Percentiles rank a stretch among this genome's conserved stretches.
phyloP scores from a whole-genome alignment of 306 rosid species.

The Gastrolobium villosum region DNA sequence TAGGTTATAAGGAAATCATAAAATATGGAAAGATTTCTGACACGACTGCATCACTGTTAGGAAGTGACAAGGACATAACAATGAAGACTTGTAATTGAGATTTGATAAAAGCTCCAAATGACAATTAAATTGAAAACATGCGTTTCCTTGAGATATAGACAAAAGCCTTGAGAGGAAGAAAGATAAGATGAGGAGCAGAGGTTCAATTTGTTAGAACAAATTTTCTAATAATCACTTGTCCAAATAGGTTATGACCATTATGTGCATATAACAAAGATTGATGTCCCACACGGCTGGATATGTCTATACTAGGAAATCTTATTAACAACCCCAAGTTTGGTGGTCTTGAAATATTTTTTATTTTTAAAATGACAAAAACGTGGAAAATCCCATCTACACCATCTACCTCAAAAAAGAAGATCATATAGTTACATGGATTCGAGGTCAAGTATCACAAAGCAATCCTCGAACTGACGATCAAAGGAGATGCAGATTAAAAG shows the following conservation, averaged over 20 bases:
- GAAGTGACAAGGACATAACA: conserved; percentile 12
- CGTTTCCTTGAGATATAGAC: not conserved
- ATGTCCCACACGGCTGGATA: not conserved
- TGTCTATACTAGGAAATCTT: conserved; percentile 4
- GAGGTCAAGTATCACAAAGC: conserved; percentile 27
- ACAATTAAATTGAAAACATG: not conserved
- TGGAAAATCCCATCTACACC: conserved; percentile 1
- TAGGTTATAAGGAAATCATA: not conserved
- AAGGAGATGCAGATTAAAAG: conserved; percentile 1
- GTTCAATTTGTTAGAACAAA: not conserved
- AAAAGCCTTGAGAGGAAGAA: conserved; percentile 18
- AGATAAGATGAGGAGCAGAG: conserved; percentile 2
- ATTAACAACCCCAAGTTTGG: not conserved
- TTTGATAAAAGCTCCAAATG: not conserved
- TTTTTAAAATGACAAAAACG: not conserved
- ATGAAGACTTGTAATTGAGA: conserved; percentile 1
- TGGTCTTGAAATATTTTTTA: too few relatives aligned
- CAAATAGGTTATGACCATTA: conserved; percentile 17
- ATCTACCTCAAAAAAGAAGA: not conserved
- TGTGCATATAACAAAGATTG: not conserved
- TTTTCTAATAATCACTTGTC: conserved; percentile 8
- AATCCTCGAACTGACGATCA: conserved; percentile 14
- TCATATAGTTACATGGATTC: not conserved
- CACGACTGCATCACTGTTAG: conserved; percentile 1
- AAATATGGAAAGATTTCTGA: not conserved